Evolutionary conservation across 1,284 basidiomycete species (phyloP).

Genomic region (Blastosporella zonata): DNA sequence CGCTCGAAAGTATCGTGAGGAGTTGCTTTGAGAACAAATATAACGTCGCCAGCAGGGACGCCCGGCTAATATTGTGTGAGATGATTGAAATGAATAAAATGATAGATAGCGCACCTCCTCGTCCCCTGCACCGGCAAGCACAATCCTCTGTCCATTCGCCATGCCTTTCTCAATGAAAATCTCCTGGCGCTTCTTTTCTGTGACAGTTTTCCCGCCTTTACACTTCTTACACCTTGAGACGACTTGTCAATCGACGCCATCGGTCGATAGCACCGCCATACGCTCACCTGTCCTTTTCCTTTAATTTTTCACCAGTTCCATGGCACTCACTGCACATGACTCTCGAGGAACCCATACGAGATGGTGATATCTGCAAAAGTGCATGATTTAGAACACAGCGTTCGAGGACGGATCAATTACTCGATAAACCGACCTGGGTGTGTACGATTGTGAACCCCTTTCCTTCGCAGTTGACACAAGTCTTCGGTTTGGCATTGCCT

Average conservation of each 20-base stretch:
- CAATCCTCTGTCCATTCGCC: slow-evolving; percentile 80
- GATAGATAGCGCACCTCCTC: slow-evolving; percentile 63
- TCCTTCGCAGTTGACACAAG: slow-evolving; percentile 82
- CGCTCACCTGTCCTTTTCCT: slow-evolving; percentile 83
- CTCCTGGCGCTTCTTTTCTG: slow-evolving; percentile 87
- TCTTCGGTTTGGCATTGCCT: slow-evolving; percentile 75
- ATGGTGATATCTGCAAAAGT: slow-evolving; percentile 42
- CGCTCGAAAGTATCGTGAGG: slow-evolving; percentile 81
- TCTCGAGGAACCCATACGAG: slow-evolving; percentile 49
- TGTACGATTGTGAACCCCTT: slow-evolving; percentile 73
- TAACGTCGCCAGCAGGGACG: slow-evolving; percentile 81
- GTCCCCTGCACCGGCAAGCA: slow-evolving; percentile 88
- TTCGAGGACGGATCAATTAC: neutral
- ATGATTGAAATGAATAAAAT: slow-evolving; percentile 7
- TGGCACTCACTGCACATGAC: slow-evolving; percentile 75
- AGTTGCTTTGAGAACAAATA: slow-evolving; percentile 75
- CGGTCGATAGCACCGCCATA: neutral
- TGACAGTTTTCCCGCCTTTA: slow-evolving; percentile 82
- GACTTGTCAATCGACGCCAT: neutral
- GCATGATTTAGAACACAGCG: neutral
- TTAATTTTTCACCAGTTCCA: slow-evolving; percentile 77
- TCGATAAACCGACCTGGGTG: slow-evolving; percentile 45
- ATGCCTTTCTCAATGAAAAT: slow-evolving; percentile 89
- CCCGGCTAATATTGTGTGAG: slow-evolving; percentile 54
- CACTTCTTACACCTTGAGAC: slow-evolving; percentile 87